These are phyloP conservation scores for Dendrocalamus latiflorus DNA, from an alignment of 202 grass and related monocot species.

Conservation along the genomic window DNA sequence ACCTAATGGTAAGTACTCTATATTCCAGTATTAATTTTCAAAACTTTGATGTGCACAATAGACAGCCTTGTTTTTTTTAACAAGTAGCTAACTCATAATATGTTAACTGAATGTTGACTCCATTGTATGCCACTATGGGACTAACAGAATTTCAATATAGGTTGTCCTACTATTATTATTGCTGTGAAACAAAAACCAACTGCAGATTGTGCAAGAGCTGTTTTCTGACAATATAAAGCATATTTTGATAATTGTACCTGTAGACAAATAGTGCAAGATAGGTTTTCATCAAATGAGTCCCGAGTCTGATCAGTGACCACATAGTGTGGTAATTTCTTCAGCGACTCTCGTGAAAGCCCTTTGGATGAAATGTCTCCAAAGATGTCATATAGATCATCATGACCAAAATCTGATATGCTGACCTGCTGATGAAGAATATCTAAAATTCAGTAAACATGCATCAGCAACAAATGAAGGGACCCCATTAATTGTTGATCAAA, in stretches of 20 bases:
- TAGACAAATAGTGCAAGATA: constrained; percentile 71
- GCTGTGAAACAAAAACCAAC: neutral
- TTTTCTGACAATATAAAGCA: neutral
- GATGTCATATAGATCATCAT: constrained; percentile 69
- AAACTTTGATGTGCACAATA: neutral
- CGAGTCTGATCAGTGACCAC: constrained; percentile 46
- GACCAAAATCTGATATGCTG: constrained; percentile 44
- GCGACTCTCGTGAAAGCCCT: too few relatives aligned
- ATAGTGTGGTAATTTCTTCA: constrained; percentile 60
- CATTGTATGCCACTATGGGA: neutral
- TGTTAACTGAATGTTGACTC: neutral
- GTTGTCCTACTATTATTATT: neutral
- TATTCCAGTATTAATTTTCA: neutral
- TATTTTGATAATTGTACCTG: constrained; percentile 42
- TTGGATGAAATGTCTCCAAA: constrained; percentile 61
- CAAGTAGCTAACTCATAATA: neutral
- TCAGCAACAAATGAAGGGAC: neutral
- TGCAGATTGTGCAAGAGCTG: neutral
- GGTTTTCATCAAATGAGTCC: constrained; percentile 40
- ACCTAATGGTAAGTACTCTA: neutral
- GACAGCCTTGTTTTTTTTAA: neutral
- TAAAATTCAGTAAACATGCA: constrained; percentile 13
- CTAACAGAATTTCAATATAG: neutral
- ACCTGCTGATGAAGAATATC: constrained; percentile 25
- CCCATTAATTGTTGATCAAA: neutral